Percentiles rank a stretch among this genome's conserved stretches.
These are phyloP conservation scores for Fusarium nelsonii DNA, from an alignment of 2,329 filamentous ascomycete species.

Conservation along the genomic window DNA sequence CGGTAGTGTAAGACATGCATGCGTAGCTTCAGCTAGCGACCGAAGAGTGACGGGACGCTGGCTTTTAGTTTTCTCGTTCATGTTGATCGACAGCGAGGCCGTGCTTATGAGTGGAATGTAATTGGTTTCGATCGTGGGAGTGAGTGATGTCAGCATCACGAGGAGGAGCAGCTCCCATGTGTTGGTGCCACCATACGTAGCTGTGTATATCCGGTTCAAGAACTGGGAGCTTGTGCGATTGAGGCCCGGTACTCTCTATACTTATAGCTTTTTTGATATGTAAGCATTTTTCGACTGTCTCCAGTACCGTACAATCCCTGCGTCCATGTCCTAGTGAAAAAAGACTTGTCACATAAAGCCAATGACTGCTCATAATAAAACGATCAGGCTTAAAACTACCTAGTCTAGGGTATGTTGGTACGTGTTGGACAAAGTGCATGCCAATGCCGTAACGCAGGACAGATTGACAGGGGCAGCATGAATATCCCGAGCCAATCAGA, in stretches of 20 bases:
- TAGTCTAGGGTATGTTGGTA: slow-evolving; percentile 31
- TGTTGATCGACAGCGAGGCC: background rate
- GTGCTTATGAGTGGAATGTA: background rate
- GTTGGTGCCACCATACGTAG: background rate
- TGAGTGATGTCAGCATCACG: background rate
- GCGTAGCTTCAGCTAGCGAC: slow-evolving; percentile 10
- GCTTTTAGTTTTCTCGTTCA: background rate
- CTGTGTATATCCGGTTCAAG: background rate
- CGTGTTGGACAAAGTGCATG: background rate
- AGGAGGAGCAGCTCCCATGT: background rate
- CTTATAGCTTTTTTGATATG: background rate
- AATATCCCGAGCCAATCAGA: slow-evolving; percentile 36
- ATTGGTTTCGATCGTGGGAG: background rate
- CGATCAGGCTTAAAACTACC: background rate
- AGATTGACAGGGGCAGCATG: slow-evolving; percentile 25
- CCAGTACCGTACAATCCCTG: too few species aligned
- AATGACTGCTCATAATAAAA: background rate
- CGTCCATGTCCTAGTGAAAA: background rate
- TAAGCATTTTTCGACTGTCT: too few species aligned
- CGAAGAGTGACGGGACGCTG: background rate
- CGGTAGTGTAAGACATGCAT: slow-evolving; percentile 20
- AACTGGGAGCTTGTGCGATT: background rate
- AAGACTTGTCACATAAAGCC: background rate
- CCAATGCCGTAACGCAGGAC: slow-evolving; percentile 18
- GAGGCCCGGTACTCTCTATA: background rate